These are phyloP conservation scores for Gleditsia sinensis DNA, from an alignment of 306 rosid genomes.

Conservation along the genomic window DNA sequence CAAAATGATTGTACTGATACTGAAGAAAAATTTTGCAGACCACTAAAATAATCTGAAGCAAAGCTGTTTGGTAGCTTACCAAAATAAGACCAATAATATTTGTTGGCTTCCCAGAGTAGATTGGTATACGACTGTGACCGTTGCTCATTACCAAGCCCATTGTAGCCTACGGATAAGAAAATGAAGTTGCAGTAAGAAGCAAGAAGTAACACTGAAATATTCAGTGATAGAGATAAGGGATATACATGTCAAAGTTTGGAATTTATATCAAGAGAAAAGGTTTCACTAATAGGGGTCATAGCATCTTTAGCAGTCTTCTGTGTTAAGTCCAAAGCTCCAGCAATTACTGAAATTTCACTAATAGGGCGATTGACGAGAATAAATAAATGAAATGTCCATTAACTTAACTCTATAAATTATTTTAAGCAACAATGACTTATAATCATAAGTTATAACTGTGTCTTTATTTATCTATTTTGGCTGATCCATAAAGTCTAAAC, in stretches of 20 bases:
- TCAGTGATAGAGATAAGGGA: neutral
- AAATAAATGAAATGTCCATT: no score
- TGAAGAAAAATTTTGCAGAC: neutral
- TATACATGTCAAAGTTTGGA: constrained; percentile 68
- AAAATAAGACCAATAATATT: constrained; percentile 71
- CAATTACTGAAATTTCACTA: constrained; percentile 65
- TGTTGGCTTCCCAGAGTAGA: constrained; percentile 52
- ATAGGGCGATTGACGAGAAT: no score
- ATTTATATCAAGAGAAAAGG: constrained; percentile 70
- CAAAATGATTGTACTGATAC: neutral
- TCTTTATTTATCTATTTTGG: no score
- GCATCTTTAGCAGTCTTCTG: constrained; percentile 73
- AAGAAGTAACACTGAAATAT: neutral
- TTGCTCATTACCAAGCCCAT: constrained; percentile 65
- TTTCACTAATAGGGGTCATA: constrained; percentile 65
- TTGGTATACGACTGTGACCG: constrained; percentile 73
- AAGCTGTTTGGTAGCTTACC: constrained; percentile 40
- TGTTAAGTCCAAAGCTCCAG: constrained; percentile 73
- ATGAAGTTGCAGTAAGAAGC: neutral
- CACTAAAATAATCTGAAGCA: neutral
- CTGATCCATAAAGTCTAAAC: no score
- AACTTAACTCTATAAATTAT: no score
- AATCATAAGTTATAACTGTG: no score
- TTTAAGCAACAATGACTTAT: no score
- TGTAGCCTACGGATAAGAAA: constrained; percentile 46